These are phyloP conservation scores for Metarhizium anisopliae DNA, from an alignment of 2,329 filamentous ascomycete species.

Conservation along the genomic window DNA sequence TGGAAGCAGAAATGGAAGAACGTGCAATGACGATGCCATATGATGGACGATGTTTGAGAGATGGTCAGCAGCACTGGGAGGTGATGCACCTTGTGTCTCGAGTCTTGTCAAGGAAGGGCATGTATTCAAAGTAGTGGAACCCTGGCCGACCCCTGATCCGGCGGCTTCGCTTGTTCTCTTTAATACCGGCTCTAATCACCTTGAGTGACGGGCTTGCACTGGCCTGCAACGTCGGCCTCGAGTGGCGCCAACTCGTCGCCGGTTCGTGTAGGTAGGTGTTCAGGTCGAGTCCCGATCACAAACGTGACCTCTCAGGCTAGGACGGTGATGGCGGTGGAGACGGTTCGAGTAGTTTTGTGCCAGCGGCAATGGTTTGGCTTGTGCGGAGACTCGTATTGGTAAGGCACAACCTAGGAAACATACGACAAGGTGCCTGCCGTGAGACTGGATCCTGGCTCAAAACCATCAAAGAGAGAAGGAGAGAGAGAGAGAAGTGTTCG, in stretches of 20 bases:
- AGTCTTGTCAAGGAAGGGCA: constrained; percentile 14
- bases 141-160: not conserved
- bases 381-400: not conserved
- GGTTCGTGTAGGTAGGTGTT: not conserved
- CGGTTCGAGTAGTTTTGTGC: no score
- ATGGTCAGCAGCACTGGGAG: constrained; percentile 14
- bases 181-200: not conserved
- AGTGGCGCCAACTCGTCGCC: not conserved
- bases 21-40: not conserved
- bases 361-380: not conserved
- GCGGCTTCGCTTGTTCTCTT: not conserved
- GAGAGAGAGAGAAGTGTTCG: no score
- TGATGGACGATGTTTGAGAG: constrained; percentile 12
- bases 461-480: not conserved
- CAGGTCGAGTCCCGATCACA: not conserved
- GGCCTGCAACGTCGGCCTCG: no score
- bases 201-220: no score
- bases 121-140: constrained; percentile 10
- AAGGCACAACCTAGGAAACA: not conserved
- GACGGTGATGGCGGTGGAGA: not conserved
- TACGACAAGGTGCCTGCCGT: not conserved
- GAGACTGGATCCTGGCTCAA: not conserved
- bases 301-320: not conserved
- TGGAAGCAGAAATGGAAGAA: not conserved
- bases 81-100: constrained; percentile 25